Percentiles rank a stretch among this genome's conserved stretches.
These are phyloP conservation scores for Camillea tinctor DNA, from an alignment of 2,329 filamentous ascomycete genomes.

Conservation along the genomic window DNA sequence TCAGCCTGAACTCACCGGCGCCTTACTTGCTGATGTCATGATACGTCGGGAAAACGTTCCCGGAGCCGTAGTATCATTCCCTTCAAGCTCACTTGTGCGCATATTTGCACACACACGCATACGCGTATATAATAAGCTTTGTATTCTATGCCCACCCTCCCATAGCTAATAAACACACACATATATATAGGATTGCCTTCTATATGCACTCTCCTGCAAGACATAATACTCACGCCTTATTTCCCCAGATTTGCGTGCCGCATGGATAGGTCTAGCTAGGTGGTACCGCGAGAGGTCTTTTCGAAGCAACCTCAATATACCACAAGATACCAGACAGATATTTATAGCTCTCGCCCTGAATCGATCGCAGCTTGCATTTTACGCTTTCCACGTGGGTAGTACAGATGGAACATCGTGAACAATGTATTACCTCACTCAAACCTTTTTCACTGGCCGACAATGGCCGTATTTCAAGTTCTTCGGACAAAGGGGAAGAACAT, in stretches of 20 bases:
- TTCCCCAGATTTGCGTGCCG: conserved; percentile 7
- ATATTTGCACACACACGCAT: neutral
- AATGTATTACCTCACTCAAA: neutral
- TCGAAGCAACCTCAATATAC: neutral
- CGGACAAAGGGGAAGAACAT: no score
- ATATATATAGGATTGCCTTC: conserved; percentile 2
- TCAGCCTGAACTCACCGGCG: conserved; percentile 19
- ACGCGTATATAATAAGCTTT: neutral
- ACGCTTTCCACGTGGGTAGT: neutral
- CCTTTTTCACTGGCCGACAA: no score
- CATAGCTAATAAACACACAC: neutral
- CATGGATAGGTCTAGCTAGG: neutral
- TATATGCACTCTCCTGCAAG: conserved; percentile 5
- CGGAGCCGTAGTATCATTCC: neutral
- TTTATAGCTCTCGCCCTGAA: neutral
- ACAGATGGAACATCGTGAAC: neutral
- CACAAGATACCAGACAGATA: neutral
- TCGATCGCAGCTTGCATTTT: no score
- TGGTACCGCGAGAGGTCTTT: neutral
- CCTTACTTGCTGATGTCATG: neutral
- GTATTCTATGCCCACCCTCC: neutral
- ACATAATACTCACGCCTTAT: conserved; percentile 5
- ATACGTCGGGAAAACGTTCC: neutral
- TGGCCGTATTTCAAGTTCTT: no score
- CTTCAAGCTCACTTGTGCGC: neutral